Conservation (phyloP, 371 early-diverging fungal species). For the Mortierella sp. region DNA sequence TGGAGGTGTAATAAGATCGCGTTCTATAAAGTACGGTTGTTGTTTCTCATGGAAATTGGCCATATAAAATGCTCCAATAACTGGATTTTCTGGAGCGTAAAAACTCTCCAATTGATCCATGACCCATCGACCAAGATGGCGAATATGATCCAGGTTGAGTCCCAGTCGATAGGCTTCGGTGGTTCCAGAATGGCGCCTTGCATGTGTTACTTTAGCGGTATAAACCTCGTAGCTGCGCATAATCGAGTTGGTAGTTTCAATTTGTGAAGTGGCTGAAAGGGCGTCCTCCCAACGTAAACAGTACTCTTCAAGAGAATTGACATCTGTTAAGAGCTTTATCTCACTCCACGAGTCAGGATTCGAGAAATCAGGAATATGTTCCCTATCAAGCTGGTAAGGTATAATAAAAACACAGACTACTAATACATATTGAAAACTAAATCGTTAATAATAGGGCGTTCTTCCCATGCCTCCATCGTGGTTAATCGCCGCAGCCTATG, state of each 20-base stretch:
- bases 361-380: constrained; percentile 19
- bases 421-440: too few relatives aligned
- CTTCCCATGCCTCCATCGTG: too few relatives aligned
- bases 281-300: not conserved
- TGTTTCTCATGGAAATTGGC: constrained; percentile 24
- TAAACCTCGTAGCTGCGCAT: constrained; percentile 27
- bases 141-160: constrained; percentile 17
- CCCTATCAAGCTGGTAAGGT: constrained; percentile 17
- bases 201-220: constrained; percentile 14
- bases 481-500: too few relatives aligned
- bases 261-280: constrained; percentile 6
- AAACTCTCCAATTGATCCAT: constrained; percentile 24
- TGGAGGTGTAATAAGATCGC: constrained; percentile 29
- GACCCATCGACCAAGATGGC: constrained; percentile 24
- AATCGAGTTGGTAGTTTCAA: not conserved
- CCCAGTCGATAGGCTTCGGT: constrained; percentile 26
- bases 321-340: constrained; percentile 5
- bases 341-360: constrained; percentile 8
- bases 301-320: not conserved
- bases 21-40: constrained; percentile 21
- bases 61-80: constrained; percentile 29
- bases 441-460: too few relatives aligned
- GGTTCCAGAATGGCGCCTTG: constrained; percentile 29
- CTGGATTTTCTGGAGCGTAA: constrained; percentile 21
- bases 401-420: too few relatives aligned